Evolutionary conservation across 2,329 filamentous ascomycete genomes (phyloP), one percentile per base, ranked within the genome.

Genomic region (Phaeoacremonium minimum): DNA sequence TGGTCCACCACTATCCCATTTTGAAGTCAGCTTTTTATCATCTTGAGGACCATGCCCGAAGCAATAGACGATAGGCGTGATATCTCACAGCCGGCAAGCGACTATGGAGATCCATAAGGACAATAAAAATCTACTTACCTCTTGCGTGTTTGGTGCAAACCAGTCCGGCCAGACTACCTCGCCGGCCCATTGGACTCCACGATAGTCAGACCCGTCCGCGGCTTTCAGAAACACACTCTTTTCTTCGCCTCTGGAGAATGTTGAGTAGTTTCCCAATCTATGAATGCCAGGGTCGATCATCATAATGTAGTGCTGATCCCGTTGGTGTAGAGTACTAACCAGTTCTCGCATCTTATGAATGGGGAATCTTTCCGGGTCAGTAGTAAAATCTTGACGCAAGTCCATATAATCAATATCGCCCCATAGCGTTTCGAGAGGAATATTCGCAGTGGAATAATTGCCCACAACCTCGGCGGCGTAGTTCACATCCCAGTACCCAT

Each of bases 121-220:
- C n/a, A n/a, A n/a, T n/a, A n/a, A n/a, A n/a, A n/a, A n/a, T n/a
- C n/a, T n/a, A n/a, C n/a, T n/a, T n/a, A n/a, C n/a, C n/a, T n/a
- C n/a, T n/a, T n/a, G n/a, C n/a, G n/a, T n/a, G n/a, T n/a, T n/a
- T n/a, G n/a, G n/a, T n/a, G n/a, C n/a, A n/a, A 89, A 87, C 85
- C 85, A 91, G 55, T 91, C 86, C 0, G 83, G 83, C 60, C 80
- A 88, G 6, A 75, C 81, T 1, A 80, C 75, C 15, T 77, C 71
- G 33, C 86, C 85, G 6, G 85, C 81, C 86, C 86, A 91, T 19
- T 89, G 85, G 9, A 85, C 79, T 12, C 85, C 78, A 30, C 71
- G 58, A 57, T 67, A 75, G 33, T 62, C 58, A 0, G 67, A 70
- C 4, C 73, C 83, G 46, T 87, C 80, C n/a, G 56, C 49, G 11